Evolutionary conservation across 1,284 basidiomycete species (phyloP).

Genomic region (Pterulicium gracile): DNA sequence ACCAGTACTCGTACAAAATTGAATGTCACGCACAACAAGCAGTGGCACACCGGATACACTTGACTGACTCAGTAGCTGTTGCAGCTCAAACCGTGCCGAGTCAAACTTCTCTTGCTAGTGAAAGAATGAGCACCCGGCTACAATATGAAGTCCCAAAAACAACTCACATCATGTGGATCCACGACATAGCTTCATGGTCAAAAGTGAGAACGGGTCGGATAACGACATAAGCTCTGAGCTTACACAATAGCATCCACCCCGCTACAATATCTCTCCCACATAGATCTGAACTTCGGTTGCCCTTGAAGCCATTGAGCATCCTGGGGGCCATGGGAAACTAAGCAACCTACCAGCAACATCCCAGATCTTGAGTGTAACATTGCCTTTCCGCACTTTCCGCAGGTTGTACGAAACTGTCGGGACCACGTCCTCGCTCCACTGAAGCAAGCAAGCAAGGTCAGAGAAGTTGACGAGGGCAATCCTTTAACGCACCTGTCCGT

Average conservation of each 20-base stretch:
- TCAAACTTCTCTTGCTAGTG: slow-evolving; percentile 70
- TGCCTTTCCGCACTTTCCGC: slow-evolving; percentile 76
- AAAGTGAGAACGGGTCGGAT: too few species aligned
- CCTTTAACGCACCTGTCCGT: slow-evolving; percentile 53
- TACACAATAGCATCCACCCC: slow-evolving; percentile 93
- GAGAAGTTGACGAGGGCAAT: slow-evolving; percentile 5
- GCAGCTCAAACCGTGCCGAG: slow-evolving; percentile 82
- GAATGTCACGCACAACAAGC: slow-evolving; percentile 67
- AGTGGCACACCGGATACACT: slow-evolving; percentile 75
- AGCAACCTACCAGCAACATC: slow-evolving; percentile 70
- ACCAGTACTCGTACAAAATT: too few species aligned
- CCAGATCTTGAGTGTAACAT: slow-evolving; percentile 90
- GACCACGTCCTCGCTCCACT: slow-evolving; percentile 91
- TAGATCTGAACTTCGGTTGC: slow-evolving; percentile 87
- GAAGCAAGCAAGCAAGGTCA: background rate
- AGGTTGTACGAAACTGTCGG: slow-evolving; percentile 93
- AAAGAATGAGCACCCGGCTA: too few species aligned
- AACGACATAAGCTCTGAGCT: too few species aligned
- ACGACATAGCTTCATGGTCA: slow-evolving; percentile 94
- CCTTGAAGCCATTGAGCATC: slow-evolving; percentile 29
- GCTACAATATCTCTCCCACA: slow-evolving; percentile 94
- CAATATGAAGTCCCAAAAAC: too few species aligned
- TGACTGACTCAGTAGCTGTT: slow-evolving; percentile 72
- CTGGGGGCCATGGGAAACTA: background rate
- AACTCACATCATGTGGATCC: slow-evolving; percentile 75